A percentile compares a stretch with the other conserved stretches of the same genome.
Evolutionary conservation across 176 grass and related monocot genomes (phyloP).

Genomic region (Saccharum officinarum): DNA sequence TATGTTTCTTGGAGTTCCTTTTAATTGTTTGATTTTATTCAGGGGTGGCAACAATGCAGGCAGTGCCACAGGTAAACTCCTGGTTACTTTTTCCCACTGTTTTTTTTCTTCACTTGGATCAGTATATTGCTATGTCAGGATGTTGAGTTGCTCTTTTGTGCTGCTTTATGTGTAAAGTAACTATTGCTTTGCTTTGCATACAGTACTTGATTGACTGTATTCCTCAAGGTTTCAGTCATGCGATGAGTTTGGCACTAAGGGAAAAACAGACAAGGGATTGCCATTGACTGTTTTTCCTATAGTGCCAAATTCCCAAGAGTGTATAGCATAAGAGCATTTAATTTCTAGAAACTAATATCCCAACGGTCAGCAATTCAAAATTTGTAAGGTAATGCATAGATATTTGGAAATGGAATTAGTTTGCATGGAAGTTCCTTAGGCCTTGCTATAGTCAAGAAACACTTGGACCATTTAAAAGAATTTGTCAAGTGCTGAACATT

Average conservation of each 20-base stretch:
- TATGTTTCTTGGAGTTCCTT: conserved; percentile 26
- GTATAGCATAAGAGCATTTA: not conserved
- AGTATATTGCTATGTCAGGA: conserved; percentile 4
- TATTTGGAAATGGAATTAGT: conserved; percentile 21
- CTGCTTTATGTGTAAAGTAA: not conserved
- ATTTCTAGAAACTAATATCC: conserved; percentile 1
- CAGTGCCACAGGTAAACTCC: conserved; percentile 54
- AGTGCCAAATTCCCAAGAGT: not conserved
- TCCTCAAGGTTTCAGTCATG: conserved; percentile 19
- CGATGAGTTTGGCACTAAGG: not conserved
- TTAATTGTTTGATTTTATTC: conserved; percentile 45
- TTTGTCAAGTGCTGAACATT: not conserved
- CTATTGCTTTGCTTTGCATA: not conserved
- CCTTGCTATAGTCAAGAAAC: not conserved
- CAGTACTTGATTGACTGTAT: conserved; percentile 14
- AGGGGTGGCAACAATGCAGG: conserved; percentile 72
- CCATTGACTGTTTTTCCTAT: not conserved
- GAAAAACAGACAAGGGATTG: not conserved
- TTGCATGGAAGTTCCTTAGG: not conserved
- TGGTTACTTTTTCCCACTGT: not conserved
- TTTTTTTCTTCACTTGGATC: not conserved
- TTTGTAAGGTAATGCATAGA: not conserved
- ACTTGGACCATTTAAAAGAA: conserved; percentile 9
- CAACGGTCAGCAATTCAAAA: not conserved
- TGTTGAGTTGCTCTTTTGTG: conserved; percentile 19